These are phyloP conservation scores for Lyophyllum shimeji DNA, from an alignment of 768 basidiomycete genomes.

Conservation along the genomic window DNA sequence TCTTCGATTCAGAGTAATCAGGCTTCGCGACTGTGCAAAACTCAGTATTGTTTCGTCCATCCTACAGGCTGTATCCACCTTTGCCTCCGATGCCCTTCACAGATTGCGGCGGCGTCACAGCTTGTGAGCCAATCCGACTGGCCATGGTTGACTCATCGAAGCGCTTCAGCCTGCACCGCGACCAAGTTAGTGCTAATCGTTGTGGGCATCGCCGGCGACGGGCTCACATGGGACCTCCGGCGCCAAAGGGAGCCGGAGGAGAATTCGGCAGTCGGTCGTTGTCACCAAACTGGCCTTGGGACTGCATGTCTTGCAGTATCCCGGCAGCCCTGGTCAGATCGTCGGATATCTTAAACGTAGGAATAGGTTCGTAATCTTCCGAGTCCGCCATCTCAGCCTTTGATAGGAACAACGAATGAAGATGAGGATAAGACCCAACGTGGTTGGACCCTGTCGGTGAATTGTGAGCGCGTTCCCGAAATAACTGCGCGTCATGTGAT, in stretches of 20 bases:
- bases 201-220: constrained; percentile 4
- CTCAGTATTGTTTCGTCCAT: constrained; percentile 4
- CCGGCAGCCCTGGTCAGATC: constrained; percentile 52
- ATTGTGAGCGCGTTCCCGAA: background rate
- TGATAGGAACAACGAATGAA: constrained; percentile 12
- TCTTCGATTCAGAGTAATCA: constrained; percentile 98
- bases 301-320: constrained; percentile 51
- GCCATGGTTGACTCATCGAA: constrained; percentile 76
- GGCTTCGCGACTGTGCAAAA: constrained; percentile 78
- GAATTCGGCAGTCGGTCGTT: constrained; percentile 35
- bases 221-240: constrained; percentile 72
- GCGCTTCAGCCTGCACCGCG: constrained; percentile 59
- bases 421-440: constrained; percentile 17
- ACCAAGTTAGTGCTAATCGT: constrained; percentile 1
- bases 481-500: constrained; percentile 16
- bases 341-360: constrained; percentile 34
- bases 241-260: constrained; percentile 66
- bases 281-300: constrained; percentile 31
- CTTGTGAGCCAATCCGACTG: constrained; percentile 69
- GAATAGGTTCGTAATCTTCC: constrained; percentile 24
- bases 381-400: constrained; percentile 22
- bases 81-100: constrained; percentile 90
- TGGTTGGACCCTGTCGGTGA: constrained; percentile 2
- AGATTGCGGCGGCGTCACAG: constrained; percentile 76
- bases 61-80: constrained; percentile 44